Conservation (phyloP, 805 yeast genomes). For the Huiozyma naganishii region DNA sequence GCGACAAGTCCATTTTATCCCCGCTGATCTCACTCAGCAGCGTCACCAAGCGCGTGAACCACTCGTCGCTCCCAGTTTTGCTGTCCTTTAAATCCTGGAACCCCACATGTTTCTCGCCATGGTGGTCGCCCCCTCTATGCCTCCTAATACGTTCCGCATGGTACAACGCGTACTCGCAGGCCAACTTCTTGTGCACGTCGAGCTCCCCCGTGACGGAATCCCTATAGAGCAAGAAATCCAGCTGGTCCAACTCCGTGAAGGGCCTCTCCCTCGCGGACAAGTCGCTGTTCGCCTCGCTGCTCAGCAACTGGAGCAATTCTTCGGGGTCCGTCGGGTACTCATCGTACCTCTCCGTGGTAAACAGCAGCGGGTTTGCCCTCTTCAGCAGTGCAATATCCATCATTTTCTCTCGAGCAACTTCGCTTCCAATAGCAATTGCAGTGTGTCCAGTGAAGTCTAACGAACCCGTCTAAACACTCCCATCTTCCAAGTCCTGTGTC, state of each 20-base stretch:
- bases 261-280: constrained; percentile 7
- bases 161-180: constrained; percentile 22
- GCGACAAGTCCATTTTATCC: constrained; percentile 9
- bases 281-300: constrained; percentile 5
- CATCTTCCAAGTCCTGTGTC: too few species aligned
- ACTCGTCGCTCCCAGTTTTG: constrained; percentile 8
- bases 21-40: constrained; percentile 14
- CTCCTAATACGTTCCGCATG: constrained; percentile 10
- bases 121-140: constrained; percentile 2
- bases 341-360: constrained; percentile 15
- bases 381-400: constrained; percentile 13
- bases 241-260: constrained; percentile 16
- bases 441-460: too few species aligned
- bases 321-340: constrained; percentile 21
- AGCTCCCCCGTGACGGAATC: constrained; percentile 9
- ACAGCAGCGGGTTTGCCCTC: constrained; percentile 20
- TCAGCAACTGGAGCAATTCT: constrained; percentile 19
- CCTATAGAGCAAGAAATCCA: constrained; percentile 18
- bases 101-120: not conserved
- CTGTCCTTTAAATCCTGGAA: constrained; percentile 9
- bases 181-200: constrained; percentile 22
- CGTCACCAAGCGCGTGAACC: constrained; percentile 13
- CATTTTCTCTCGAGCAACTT: not conserved
- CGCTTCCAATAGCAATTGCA: not conserved
- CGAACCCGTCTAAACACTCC: too few species aligned